Percentiles rank a stretch among this genome's conserved stretches.
These are phyloP conservation scores for Tylopilus rubrobrunneus DNA, from an alignment of 768 basidiomycete species.

Conservation along the genomic window DNA sequence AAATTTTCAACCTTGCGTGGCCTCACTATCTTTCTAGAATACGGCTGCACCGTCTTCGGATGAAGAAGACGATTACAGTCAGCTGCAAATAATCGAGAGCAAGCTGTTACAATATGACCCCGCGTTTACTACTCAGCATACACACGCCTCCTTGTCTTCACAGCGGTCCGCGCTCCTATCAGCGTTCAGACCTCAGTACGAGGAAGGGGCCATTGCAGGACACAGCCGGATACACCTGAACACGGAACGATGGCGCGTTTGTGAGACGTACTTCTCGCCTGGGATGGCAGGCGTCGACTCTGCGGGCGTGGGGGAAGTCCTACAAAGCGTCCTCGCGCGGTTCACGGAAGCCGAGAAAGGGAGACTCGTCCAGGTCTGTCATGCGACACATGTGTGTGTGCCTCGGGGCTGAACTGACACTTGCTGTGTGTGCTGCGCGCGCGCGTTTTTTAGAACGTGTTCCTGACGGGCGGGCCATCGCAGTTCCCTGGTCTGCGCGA, in stretches of 20 bases:
- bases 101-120: conserved; percentile 84
- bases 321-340: conserved; percentile 75
- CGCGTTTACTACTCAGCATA: conserved; percentile 74
- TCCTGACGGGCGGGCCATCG: conserved; percentile 82
- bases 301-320: conserved; percentile 89
- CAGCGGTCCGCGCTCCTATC: conserved; percentile 82
- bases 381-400: background rate
- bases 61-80: conserved; percentile 81
- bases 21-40: conserved; percentile 43
- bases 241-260: conserved; percentile 85
- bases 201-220: conserved; percentile 70
- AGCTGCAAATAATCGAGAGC: conserved; percentile 70
- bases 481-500: conserved; percentile 64
- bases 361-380: conserved; percentile 68
- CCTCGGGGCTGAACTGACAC: background rate
- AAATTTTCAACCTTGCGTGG: background rate
- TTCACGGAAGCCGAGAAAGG: conserved; percentile 67
- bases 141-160: conserved; percentile 71
- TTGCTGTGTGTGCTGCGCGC: no score
- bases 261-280: conserved; percentile 91
- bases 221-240: conserved; percentile 81
- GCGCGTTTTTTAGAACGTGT: conserved; percentile 81
- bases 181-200: conserved; percentile 78
- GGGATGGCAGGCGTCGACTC: conserved; percentile 93
- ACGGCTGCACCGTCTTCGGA: conserved; percentile 70